phyloP scores from a whole-genome alignment of 345 rosid genomes.

The Populus tremula region DNA sequence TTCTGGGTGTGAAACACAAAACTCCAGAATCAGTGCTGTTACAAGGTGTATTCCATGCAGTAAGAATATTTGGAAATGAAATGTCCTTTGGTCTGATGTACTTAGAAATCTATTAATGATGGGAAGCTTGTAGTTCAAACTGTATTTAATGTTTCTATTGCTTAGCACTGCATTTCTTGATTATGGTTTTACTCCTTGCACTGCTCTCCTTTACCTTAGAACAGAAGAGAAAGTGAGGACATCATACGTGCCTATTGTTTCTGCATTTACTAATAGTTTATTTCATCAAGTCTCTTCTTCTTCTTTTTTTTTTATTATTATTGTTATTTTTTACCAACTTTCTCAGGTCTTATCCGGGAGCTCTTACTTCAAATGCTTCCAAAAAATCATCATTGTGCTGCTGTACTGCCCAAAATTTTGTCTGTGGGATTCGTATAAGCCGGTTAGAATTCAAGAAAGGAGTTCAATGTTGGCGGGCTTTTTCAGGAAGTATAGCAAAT shows the following conservation, averaged over 20 bases:
- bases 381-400: conserved; percentile 15
- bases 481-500: conserved; percentile 19
- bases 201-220: too few relatives aligned
- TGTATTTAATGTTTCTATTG: neutral
- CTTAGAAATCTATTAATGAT: neutral
- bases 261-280: neutral
- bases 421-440: conserved; percentile 10
- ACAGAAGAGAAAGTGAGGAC: too few relatives aligned
- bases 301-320: neutral
- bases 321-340: neutral
- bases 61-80: too few relatives aligned
- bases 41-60: too few relatives aligned
- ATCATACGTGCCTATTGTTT: neutral
- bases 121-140: neutral
- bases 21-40: too few relatives aligned
- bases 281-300: neutral
- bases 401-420: neutral
- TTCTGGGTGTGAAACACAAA: too few relatives aligned
- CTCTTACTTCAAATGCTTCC: conserved; percentile 7
- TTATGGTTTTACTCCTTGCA: too few relatives aligned
- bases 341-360: conserved; percentile 30
- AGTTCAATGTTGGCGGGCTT: neutral
- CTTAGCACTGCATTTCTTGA: neutral
- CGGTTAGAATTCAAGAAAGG: conserved; percentile 6
- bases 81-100: too few relatives aligned